Evolutionary conservation across 225 moss, liverwort and hornwort species (phyloP).

Genomic region (Marchantia polymorpha): DNA sequence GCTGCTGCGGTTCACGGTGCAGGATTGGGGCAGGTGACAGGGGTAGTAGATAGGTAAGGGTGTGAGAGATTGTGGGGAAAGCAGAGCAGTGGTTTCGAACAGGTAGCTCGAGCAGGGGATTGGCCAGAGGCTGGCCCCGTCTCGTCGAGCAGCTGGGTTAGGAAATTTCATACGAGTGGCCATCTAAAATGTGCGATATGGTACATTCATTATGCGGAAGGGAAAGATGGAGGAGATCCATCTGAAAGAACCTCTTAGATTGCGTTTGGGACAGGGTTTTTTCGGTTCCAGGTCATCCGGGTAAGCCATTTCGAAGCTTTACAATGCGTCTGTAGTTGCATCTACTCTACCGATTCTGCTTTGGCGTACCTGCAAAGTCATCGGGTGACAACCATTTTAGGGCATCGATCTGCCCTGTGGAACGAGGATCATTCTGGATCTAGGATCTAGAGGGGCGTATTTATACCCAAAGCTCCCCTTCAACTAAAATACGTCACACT

Average conservation of each 20-base stretch:
- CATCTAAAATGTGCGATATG: slow-evolving; percentile 1
- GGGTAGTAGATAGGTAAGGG: not conserved
- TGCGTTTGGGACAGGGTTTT: not conserved
- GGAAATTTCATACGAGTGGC: not conserved
- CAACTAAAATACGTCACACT: slow-evolving; percentile 52
- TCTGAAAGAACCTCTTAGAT: slow-evolving; percentile 13
- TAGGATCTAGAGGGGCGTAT: not conserved
- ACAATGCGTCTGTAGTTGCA: not conserved
- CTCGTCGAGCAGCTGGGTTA: not conserved
- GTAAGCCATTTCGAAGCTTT: not conserved
- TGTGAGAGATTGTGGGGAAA: not conserved
- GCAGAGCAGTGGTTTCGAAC: not conserved
- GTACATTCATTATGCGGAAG: slow-evolving; percentile 22
- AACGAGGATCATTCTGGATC: not conserved
- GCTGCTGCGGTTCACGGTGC: not conserved
- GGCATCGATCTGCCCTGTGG: not conserved
- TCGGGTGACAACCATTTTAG: not conserved
- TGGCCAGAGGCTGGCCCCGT: not conserved
- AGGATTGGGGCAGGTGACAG: not conserved
- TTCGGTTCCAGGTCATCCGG: not conserved
- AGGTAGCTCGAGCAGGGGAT: not conserved
- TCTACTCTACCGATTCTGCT: not conserved
- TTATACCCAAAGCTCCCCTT: not conserved
- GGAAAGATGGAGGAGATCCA: slow-evolving; percentile 21
- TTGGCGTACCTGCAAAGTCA: not conserved